Percentiles rank a stretch among this genome's conserved stretches.
phyloP scores from a whole-genome alignment of 2,329 filamentous ascomycete species.

The Ophiostoma sp. region DNA sequence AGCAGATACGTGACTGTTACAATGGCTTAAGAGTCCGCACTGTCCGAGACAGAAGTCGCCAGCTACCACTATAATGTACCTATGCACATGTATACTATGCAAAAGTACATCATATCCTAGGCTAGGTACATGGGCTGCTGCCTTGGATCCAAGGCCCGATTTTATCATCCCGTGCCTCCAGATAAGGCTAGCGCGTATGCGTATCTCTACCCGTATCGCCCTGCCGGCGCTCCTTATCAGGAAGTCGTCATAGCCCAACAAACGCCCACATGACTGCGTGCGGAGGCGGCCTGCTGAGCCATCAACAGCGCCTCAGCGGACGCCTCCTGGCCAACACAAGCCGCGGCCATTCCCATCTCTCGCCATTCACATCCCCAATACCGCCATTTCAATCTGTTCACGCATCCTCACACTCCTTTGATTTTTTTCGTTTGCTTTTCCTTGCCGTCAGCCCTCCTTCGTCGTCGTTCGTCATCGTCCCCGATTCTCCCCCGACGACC shows the following conservation, averaged over 20 bases:
- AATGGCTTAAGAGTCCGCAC: too few relatives aligned
- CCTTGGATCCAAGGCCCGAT: background rate
- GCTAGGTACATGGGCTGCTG: background rate
- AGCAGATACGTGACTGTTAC: too few relatives aligned
- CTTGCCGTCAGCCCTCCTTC: background rate
- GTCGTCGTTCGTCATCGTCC: background rate
- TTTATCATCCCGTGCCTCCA: background rate
- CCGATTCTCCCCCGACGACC: background rate
- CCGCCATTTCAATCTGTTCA: background rate
- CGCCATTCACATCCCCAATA: slow-evolving; percentile 1
- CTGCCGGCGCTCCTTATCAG: slow-evolving; percentile 16
- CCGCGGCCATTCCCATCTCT: background rate
- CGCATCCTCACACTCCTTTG: background rate
- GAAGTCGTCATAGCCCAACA: slow-evolving; percentile 22
- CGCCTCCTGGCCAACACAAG: slow-evolving; percentile 1
- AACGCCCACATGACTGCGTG: slow-evolving; percentile 20
- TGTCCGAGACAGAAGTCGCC: too few relatives aligned
- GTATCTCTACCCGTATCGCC: background rate
- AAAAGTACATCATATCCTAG: background rate
- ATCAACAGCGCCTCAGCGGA: slow-evolving; percentile 4
- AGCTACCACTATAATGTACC: background rate
- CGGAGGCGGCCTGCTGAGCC: slow-evolving; percentile 7
- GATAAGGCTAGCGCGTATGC: slow-evolving; percentile 11
- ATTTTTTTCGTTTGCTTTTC: background rate
- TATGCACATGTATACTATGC: background rate